A percentile compares a stretch with the other conserved stretches of the same genome.
phyloP scores from a whole-genome alignment of 2,329 filamentous ascomycete species.

The Mycocentrospora acerina region DNA sequence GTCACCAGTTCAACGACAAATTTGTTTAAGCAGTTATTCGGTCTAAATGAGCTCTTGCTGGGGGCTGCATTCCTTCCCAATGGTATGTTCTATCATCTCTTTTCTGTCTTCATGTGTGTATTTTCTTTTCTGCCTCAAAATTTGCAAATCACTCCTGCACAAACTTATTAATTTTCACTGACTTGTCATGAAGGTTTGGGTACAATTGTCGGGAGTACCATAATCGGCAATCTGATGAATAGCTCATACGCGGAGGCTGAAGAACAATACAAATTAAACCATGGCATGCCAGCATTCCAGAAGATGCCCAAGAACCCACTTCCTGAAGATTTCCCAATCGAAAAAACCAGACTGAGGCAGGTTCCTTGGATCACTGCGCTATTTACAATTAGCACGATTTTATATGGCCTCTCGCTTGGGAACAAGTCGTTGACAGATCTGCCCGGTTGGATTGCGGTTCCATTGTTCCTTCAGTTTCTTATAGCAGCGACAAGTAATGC shows the following conservation, averaged over 20 bases:
- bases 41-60: slow-evolving; percentile 43
- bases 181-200: slow-evolving; percentile 36
- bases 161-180: too few species aligned
- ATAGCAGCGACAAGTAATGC: slow-evolving; percentile 39
- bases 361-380: too few species aligned
- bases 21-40: slow-evolving; percentile 43
- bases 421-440: slow-evolving; percentile 22
- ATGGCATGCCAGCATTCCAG: too few species aligned
- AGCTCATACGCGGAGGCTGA: slow-evolving; percentile 38
- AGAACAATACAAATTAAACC: slow-evolving; percentile 43
- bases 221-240: slow-evolving; percentile 48
- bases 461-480: slow-evolving; percentile 25
- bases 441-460: slow-evolving; percentile 13
- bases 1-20: slow-evolving; percentile 49
- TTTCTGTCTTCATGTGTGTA: too few species aligned
- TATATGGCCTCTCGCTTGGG: slow-evolving; percentile 38
- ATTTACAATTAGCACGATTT: too few species aligned
- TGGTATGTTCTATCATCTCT: slow-evolving; percentile 13
- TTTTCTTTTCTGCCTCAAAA: too few species aligned
- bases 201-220: slow-evolving; percentile 46
- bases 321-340: too few species aligned
- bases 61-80: slow-evolving; percentile 48
- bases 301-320: too few species aligned
- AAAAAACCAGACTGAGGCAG: too few species aligned
- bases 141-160: too few species aligned